Conservation (phyloP, 140 eudicot genomes). For the Erigeron philadelphicus region DNA sequence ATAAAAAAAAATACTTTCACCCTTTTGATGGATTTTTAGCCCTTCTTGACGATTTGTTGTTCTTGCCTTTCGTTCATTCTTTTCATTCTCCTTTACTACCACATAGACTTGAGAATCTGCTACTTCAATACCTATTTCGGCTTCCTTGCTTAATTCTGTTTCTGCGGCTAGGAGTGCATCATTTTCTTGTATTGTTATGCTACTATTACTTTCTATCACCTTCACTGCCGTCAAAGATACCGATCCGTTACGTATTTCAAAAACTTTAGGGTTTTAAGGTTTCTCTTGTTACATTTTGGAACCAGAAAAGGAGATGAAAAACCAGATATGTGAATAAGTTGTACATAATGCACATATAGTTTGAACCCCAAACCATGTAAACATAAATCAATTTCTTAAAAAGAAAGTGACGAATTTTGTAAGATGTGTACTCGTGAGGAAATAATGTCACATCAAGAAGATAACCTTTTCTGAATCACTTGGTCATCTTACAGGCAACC, state of each 20-base stretch:
- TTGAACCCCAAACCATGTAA: too few relatives aligned
- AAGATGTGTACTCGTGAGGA: too few relatives aligned
- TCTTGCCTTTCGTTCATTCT: constrained; percentile 39
- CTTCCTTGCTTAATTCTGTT: constrained; percentile 49
- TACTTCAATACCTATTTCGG: constrained; percentile 34
- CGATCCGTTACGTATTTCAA: constrained; percentile 74
- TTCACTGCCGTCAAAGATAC: constrained; percentile 46
- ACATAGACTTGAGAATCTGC: constrained; percentile 26
- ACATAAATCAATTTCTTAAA: too few relatives aligned
- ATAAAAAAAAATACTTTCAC: constrained; percentile 87
- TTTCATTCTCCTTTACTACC: constrained; percentile 33
- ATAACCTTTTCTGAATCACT: constrained; percentile 66
- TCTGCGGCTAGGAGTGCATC: constrained; percentile 87
- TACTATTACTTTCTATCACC: constrained; percentile 57
- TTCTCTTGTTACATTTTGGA: constrained; percentile 51
- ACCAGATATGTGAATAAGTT: neutral
- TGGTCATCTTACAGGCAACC: constrained; percentile 85
- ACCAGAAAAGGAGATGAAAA: neutral
- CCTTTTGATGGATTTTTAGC: constrained; percentile 72
- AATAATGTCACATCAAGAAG: too few relatives aligned
- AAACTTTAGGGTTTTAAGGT: constrained; percentile 68
- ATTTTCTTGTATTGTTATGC: constrained; percentile 57
- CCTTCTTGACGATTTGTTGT: constrained; percentile 40
- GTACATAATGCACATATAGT: too few relatives aligned
- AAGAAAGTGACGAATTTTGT: too few relatives aligned